Conservation (phyloP, 768 basidiomycete genomes). For the Tulasnella sp. region DNA sequence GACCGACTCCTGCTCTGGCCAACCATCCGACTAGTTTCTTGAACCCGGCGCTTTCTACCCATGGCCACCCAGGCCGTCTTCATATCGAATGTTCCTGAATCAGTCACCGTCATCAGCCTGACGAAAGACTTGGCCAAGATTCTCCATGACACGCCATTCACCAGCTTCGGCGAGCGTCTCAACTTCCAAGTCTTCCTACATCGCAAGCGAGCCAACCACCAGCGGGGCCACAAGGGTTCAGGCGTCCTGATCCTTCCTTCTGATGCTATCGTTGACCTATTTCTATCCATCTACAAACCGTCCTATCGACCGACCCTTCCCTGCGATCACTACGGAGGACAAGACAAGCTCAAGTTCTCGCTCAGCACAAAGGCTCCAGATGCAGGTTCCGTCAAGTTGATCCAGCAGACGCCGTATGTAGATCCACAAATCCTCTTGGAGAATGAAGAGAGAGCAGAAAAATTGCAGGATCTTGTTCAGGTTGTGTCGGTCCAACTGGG, state of each 20-base stretch:
- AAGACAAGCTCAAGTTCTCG: not conserved
- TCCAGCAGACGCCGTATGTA: slow-evolving; percentile 5
- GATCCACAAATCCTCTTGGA: not conserved
- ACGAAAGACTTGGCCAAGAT: not conserved
- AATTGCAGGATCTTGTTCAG: not conserved
- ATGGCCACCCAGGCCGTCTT: slow-evolving; percentile 23
- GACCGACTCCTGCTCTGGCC: slow-evolving; percentile 8
- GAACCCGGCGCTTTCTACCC: no score
- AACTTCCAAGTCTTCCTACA: slow-evolving; percentile 12
- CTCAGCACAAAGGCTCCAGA: not conserved
- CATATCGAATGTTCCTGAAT: not conserved
- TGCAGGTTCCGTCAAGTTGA: not conserved
- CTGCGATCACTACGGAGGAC: not conserved
- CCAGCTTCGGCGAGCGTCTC: not conserved
- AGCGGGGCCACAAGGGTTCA: not conserved
- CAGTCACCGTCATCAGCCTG: not conserved
- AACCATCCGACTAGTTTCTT: no score
- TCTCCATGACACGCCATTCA: slow-evolving; percentile 1
- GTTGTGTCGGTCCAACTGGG: slow-evolving; percentile 10
- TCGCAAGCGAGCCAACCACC: not conserved
- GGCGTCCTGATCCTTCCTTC: slow-evolving; percentile 9
- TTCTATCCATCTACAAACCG: not conserved
- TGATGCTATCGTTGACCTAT: not conserved
- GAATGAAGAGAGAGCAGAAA: not conserved
- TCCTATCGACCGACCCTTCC: not conserved